A percentile compares a stretch with the other conserved stretches of the same genome.
Conservation (phyloP, 495 filamentous ascomycete genomes). For the Sphaerosporella brunnea region DNA sequence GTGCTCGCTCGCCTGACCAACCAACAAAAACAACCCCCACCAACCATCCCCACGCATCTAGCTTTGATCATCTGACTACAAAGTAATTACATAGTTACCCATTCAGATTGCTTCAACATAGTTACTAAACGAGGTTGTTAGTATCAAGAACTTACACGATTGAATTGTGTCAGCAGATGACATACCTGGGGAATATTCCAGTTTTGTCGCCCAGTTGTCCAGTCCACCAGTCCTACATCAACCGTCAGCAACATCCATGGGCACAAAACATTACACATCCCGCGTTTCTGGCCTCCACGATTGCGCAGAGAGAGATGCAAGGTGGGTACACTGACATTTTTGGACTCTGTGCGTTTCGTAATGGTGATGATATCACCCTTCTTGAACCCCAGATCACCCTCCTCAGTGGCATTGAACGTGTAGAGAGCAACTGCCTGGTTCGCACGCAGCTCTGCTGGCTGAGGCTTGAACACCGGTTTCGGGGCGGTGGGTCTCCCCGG, state of each 20-base stretch:
- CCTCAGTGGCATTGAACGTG: slow-evolving; percentile 84
- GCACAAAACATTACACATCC: too few species aligned
- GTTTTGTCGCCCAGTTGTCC: slow-evolving; percentile 20
- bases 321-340: slow-evolving; percentile 24
- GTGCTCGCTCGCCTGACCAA: too few species aligned
- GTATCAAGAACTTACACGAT: neutral
- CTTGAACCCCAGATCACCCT: slow-evolving; percentile 85
- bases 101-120: slow-evolving; percentile 22
- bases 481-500: slow-evolving; percentile 62
- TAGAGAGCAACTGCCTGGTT: slow-evolving; percentile 82
- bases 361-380: slow-evolving; percentile 98
- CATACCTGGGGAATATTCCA: slow-evolving; percentile 26
- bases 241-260: too few species aligned
- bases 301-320: too few species aligned
- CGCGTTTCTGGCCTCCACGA: too few species aligned
- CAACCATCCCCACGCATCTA: too few species aligned
- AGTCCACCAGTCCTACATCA: slow-evolving; percentile 26
- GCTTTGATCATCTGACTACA: too few species aligned
- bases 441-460: slow-evolving; percentile 44
- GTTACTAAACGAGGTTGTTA: slow-evolving; percentile 13
- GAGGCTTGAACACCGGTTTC: slow-evolving; percentile 63
- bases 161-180: neutral
- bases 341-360: slow-evolving; percentile 69
- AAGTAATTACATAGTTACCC: too few species aligned
- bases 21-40: too few species aligned